Evolutionary conservation across 176 grass and related monocot species (phyloP), one percentile per base, ranked within the genome.

Genomic region (bread wheat (Triticum aestivum)): DNA sequence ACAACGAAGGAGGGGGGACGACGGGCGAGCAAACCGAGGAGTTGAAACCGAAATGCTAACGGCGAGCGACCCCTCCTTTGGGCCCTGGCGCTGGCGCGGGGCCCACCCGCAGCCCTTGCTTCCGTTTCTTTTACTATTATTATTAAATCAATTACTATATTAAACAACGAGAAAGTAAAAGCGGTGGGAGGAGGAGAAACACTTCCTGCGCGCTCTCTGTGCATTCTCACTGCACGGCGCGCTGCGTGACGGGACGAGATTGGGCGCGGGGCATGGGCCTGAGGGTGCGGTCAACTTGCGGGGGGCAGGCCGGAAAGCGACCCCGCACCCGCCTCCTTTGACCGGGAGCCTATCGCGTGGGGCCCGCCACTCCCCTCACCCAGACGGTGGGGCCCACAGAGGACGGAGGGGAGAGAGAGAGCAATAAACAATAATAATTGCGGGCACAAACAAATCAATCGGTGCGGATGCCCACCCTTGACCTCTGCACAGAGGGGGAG

Each of bases 311-410:
- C 4, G 27, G 89, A 91, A 91, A 91, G 85, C 52, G 82, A 91
- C 86, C 70, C 51, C 51, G 63, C 89, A 91, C 86, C 89, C 8
- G 63, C 32, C 77, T 77, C 77, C 86, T 91, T 82, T 91, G 89
- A 91, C 89, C 63, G 13, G 84, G 73, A 10, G 42, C 47, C 20
- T 3, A 2, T n/a, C 11, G 17, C 29, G 75, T 4, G 61, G 76
- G 68, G 0, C 75, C 89, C 85, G 32, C 74, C 24, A 8, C 52
- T 18, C 51, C 23, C 3, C 13, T 3, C 64, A 2, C 3, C 18
- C 15, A 12, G 13, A 11, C 3, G 44, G 44, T 0, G 21, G 29
- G 65, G 15, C 65, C 51, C 51, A 54, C 51, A 54, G 51, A 54
- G 51, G 51, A 54, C 51, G 51, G 54, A 59, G 18, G 54, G 29